Evolutionary conservation across 768 basidiomycete species (phyloP).

Genomic region (Trametes punicea): DNA sequence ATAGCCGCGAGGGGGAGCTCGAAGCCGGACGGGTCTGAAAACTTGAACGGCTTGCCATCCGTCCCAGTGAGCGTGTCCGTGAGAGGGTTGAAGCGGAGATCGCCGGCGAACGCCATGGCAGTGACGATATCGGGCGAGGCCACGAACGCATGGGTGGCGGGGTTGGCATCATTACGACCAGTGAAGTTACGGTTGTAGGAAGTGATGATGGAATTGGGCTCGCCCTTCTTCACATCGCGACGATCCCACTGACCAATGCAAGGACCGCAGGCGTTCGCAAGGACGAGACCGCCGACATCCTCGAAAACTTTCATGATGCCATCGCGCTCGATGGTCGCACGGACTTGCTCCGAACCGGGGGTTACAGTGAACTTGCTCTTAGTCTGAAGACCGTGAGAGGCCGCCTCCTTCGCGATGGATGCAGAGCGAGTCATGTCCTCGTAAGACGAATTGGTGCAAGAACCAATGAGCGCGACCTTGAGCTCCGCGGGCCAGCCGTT

Average conservation of each 20-base stretch:
- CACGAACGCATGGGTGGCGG: slow-evolving; percentile 96
- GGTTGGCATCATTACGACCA: slow-evolving; percentile 99
- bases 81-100: slow-evolving; percentile 94
- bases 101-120: slow-evolving; percentile 92
- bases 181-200: slow-evolving; percentile 99
- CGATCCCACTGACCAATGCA: slow-evolving; percentile 99
- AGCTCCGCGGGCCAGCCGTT: slow-evolving; percentile 97
- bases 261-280: slow-evolving; percentile 98
- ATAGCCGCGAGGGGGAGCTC: slow-evolving; percentile 93
- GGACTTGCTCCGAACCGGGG: slow-evolving; percentile 96
- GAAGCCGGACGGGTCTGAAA: slow-evolving; percentile 84
- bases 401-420: slow-evolving; percentile 87
- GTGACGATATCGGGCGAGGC: slow-evolving; percentile 94
- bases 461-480: slow-evolving; percentile 96
- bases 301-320: slow-evolving; percentile 90
- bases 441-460: slow-evolving; percentile 99
- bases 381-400: slow-evolving; percentile 78
- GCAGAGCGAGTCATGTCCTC: slow-evolving; percentile 99
- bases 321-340: slow-evolving; percentile 96
- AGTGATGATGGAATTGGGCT: slow-evolving; percentile 96
- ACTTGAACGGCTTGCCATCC: slow-evolving; percentile 97
- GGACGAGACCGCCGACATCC: slow-evolving; percentile 83
- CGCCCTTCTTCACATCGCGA: slow-evolving; percentile 94
- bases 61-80: slow-evolving; percentile 83
- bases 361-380: slow-evolving; percentile 98